Percentiles rank a stretch among this genome's conserved stretches.
Conservation (phyloP, 164 flowering plant species). For the Taxillus chinensis region DNA sequence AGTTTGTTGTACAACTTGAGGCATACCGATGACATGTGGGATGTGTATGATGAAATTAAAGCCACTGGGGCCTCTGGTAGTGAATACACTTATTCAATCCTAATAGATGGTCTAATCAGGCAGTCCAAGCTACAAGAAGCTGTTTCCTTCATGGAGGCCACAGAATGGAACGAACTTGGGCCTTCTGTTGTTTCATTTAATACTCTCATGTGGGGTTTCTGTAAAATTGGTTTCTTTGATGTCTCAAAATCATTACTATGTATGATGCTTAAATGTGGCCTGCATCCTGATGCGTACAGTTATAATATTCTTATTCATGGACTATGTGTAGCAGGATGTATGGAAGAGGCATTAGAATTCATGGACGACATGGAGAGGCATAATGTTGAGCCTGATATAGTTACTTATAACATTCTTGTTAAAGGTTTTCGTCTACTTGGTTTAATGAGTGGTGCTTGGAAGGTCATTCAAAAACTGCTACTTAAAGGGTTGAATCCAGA, state of each 20-base stretch:
- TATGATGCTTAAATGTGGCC: slow-evolving; percentile 54
- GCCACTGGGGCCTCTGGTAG: slow-evolving; percentile 20
- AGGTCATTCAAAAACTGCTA: slow-evolving; percentile 30
- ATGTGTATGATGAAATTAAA: slow-evolving; percentile 33
- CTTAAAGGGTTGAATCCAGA: slow-evolving; percentile 34
- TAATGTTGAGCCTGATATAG: slow-evolving; percentile 50
- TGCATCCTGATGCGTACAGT: slow-evolving; percentile 52
- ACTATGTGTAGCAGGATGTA: slow-evolving; percentile 45
- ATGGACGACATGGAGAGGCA: slow-evolving; percentile 48
- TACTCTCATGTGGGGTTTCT: slow-evolving; percentile 51
- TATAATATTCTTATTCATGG: slow-evolving; percentile 78
- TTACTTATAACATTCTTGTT: slow-evolving; percentile 53
- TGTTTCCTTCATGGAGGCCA: slow-evolving; percentile 25
- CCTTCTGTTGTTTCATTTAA: slow-evolving; percentile 48
- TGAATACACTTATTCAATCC: slow-evolving; percentile 36
- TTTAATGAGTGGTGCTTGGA: slow-evolving; percentile 28
- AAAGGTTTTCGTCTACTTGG: slow-evolving; percentile 55
- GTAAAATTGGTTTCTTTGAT: slow-evolving; percentile 44
- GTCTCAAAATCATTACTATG: slow-evolving; percentile 55
- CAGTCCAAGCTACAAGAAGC: slow-evolving; percentile 54
- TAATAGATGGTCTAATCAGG: slow-evolving; percentile 57
- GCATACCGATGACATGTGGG: slow-evolving; percentile 38
- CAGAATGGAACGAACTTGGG: slow-evolving; percentile 17
- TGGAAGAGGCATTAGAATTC: slow-evolving; percentile 56
- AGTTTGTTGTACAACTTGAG: slow-evolving; percentile 52